phyloP scores from a whole-genome alignment of 108 stramenopile species.

The Skeletonema menzelii region DNA sequence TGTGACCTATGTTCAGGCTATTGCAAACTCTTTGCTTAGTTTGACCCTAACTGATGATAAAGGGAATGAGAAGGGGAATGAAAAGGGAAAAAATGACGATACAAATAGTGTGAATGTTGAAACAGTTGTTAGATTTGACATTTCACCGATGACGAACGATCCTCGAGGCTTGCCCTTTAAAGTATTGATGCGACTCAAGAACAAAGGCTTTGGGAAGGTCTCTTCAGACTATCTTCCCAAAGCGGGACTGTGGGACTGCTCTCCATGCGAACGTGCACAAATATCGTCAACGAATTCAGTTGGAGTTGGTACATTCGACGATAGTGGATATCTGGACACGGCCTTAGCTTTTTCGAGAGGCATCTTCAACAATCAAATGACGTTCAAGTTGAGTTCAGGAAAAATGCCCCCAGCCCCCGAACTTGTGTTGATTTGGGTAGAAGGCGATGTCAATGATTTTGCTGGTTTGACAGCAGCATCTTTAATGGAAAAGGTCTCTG shows the following conservation, averaged over 20 bases:
- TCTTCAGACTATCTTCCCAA: neutral
- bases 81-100: too few relatives aligned
- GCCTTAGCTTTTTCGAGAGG: neutral
- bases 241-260: neutral
- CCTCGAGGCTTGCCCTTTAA: neutral
- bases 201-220: neutral
- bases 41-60: neutral
- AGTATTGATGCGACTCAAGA: neutral
- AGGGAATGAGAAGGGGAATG: neutral
- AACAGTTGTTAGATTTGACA: neutral
- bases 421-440: neutral
- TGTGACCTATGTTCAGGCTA: neutral
- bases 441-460: neutral
- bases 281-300: neutral
- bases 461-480: neutral
- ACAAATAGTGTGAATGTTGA: neutral
- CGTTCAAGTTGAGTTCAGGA: neutral
- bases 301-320: neutral
- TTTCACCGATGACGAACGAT: neutral
- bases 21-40: neutral
- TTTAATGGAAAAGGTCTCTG: neutral
- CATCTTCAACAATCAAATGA: neutral
- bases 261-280: neutral
- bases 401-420: neutral
- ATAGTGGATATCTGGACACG: neutral